Conservation (phyloP, 257 asterid species). For the Ilex aquifolium region DNA sequence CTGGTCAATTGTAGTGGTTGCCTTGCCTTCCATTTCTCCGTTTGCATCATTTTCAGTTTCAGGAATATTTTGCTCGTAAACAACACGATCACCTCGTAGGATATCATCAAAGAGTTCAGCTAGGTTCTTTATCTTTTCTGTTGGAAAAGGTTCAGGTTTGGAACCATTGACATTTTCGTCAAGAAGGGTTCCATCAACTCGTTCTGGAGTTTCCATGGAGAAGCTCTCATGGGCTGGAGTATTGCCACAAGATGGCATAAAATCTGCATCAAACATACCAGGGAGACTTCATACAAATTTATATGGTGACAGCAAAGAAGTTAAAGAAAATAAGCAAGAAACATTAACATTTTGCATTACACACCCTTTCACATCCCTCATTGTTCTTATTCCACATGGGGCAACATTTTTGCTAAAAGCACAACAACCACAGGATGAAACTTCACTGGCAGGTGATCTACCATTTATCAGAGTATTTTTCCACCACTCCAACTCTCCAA, state of each 20-base stretch:
- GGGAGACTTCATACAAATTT: not conserved
- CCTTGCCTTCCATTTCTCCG: slow-evolving; percentile 10
- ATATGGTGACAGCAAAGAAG: no score
- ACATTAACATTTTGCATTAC: not conserved
- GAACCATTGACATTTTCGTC: slow-evolving; percentile 13
- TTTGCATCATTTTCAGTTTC: slow-evolving; percentile 10
- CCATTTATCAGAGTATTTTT: no score
- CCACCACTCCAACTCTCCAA: slow-evolving; percentile 12
- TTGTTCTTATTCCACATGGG: no score
- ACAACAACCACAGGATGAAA: no score
- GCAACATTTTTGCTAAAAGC: no score
- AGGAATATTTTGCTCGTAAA: slow-evolving; percentile 10
- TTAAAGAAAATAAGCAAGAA: no score
- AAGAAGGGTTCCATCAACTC: slow-evolving; percentile 12
- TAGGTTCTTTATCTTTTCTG: slow-evolving; percentile 48
- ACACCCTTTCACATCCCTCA: no score
- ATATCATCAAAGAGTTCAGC: slow-evolving; percentile 59
- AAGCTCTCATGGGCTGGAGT: slow-evolving; percentile 56
- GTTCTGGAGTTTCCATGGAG: slow-evolving; percentile 20
- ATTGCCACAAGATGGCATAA: slow-evolving; percentile 66
- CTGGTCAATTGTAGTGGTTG: no score
- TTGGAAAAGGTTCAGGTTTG: slow-evolving; percentile 26
- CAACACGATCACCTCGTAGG: slow-evolving; percentile 14
- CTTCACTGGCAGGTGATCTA: no score
- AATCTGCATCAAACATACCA: slow-evolving; percentile 32